Percentiles rank a stretch among this genome's conserved stretches.
Conservation (phyloP, 2,329 filamentous ascomycete genomes). For the Cyanodermella asteris region DNA sequence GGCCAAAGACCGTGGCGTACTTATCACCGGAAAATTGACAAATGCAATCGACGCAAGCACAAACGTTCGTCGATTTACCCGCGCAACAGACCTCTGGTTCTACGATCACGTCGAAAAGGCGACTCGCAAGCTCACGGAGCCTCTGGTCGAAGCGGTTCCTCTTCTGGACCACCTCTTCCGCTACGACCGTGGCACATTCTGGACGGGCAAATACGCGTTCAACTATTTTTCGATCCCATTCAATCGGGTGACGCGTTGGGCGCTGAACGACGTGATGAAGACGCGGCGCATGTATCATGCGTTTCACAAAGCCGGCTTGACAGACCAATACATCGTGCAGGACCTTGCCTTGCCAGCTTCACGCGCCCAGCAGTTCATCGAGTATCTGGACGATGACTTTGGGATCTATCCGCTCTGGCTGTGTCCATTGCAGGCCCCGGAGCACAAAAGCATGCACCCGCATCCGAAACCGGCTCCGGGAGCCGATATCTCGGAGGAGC, state of each 20-base stretch:
- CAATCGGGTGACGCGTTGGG: slow-evolving; percentile 33
- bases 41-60: slow-evolving; percentile 13
- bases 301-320: slow-evolving; percentile 34
- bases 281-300: slow-evolving; percentile 41
- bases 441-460: slow-evolving; percentile 4
- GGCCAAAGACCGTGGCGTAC: slow-evolving; percentile 29
- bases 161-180: slow-evolving; percentile 8
- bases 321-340: slow-evolving; percentile 37
- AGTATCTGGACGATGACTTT: slow-evolving; percentile 25
- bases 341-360: slow-evolving; percentile 37
- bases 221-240: slow-evolving; percentile 39
- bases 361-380: slow-evolving; percentile 28
- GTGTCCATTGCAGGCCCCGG: slow-evolving; percentile 24
- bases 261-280: slow-evolving; percentile 38
- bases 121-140: neutral
- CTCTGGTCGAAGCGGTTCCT: slow-evolving; percentile 4
- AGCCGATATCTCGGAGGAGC: neutral
- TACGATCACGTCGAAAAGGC: slow-evolving; percentile 5
- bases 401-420: slow-evolving; percentile 37
- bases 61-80: slow-evolving; percentile 3
- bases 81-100: slow-evolving; percentile 7
- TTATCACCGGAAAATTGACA: slow-evolving; percentile 38
- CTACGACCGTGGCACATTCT: slow-evolving; percentile 43
- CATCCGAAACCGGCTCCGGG: slow-evolving; percentile 1
- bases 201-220: slow-evolving; percentile 39